phyloP scores from a whole-genome alignment of 768 basidiomycete genomes.

The Trametes gibbosa region DNA sequence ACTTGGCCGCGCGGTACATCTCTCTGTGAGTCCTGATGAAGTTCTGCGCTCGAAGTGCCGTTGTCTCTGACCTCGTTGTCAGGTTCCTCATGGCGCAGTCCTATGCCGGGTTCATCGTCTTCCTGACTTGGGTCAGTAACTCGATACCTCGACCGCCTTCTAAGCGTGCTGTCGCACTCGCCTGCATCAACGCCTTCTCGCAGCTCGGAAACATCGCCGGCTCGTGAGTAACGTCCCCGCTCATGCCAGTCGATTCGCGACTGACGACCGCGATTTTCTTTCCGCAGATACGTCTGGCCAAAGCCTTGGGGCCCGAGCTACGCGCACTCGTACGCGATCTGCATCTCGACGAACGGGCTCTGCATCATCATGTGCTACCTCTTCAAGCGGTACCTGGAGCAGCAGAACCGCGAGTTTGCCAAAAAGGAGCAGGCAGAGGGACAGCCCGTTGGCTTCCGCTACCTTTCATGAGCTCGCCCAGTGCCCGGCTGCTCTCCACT shows the following conservation, averaged over 20 bases:
- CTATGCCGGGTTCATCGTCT: conserved; percentile 69
- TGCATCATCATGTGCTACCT: conserved; percentile 37
- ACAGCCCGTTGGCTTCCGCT: conserved; percentile 39
- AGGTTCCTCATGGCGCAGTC: conserved; percentile 79
- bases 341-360: conserved; percentile 54
- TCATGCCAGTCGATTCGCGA: not conserved
- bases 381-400: conserved; percentile 32
- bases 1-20: conserved; percentile 58
- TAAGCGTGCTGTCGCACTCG: conserved; percentile 88
- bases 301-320: conserved; percentile 70
- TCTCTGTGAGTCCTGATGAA: conserved; percentile 54
- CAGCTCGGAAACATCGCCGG: conserved; percentile 84
- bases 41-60: too few relatives aligned
- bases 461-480: conserved; percentile 26
- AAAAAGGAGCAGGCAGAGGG: conserved; percentile 43
- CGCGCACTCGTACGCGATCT: conserved; percentile 67
- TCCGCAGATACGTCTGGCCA: conserved; percentile 65
- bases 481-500: too few relatives aligned
- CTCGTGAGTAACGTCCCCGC: conserved; percentile 34
- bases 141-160: conserved; percentile 74
- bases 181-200: conserved; percentile 77
- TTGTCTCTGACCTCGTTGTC: not conserved
- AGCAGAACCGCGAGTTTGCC: conserved; percentile 30
- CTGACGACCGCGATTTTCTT: conserved; percentile 27
- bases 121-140: conserved; percentile 53